Evolutionary conservation across 208 protist species (phyloP).

Genomic region (Leptomonas pyrrhocoris): DNA sequence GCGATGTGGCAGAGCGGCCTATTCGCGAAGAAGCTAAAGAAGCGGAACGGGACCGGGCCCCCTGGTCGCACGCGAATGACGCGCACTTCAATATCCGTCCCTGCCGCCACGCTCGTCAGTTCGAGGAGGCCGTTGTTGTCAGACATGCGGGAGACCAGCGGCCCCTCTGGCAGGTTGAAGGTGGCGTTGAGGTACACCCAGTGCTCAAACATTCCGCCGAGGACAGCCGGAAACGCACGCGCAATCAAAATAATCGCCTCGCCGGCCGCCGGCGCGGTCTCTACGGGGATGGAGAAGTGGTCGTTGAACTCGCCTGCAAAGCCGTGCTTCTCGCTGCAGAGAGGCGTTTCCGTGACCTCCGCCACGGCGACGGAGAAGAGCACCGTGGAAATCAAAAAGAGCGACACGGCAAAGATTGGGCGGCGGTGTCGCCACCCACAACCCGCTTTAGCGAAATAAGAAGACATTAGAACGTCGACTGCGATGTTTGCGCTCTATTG

Average conservation of each 20-base stretch:
- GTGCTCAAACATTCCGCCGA: slow-evolving; percentile 33
- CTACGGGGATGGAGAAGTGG: slow-evolving; percentile 53
- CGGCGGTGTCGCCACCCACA: not conserved
- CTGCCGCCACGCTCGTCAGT: slow-evolving; percentile 47
- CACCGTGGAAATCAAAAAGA: not conserved
- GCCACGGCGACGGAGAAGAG: slow-evolving; percentile 3
- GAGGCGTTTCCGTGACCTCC: slow-evolving; percentile 9
- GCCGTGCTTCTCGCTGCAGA: slow-evolving; percentile 71
- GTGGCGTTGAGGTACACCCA: slow-evolving; percentile 75
- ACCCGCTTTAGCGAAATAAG: not conserved
- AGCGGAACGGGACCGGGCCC: slow-evolving; percentile 74
- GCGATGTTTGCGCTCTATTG: too few species aligned
- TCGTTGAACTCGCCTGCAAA: slow-evolving; percentile 78
- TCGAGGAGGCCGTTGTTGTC: slow-evolving; percentile 68
- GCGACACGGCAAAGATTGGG: not conserved
- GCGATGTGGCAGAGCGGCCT: slow-evolving; percentile 64
- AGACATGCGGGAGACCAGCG: slow-evolving; percentile 32
- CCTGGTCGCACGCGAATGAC: slow-evolving; percentile 51
- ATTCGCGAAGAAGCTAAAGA: slow-evolving; percentile 82
- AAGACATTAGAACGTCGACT: not conserved
- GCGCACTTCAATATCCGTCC: slow-evolving; percentile 64
- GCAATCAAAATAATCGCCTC: slow-evolving; percentile 70
- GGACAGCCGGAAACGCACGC: slow-evolving; percentile 44
- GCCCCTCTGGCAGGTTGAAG: slow-evolving; percentile 44
- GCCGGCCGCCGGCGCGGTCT: slow-evolving; percentile 29